A percentile compares a stretch with the other conserved stretches of the same genome.
Evolutionary conservation across 2,329 filamentous ascomycete genomes (phyloP).

Genomic region (Onygena corvina): DNA sequence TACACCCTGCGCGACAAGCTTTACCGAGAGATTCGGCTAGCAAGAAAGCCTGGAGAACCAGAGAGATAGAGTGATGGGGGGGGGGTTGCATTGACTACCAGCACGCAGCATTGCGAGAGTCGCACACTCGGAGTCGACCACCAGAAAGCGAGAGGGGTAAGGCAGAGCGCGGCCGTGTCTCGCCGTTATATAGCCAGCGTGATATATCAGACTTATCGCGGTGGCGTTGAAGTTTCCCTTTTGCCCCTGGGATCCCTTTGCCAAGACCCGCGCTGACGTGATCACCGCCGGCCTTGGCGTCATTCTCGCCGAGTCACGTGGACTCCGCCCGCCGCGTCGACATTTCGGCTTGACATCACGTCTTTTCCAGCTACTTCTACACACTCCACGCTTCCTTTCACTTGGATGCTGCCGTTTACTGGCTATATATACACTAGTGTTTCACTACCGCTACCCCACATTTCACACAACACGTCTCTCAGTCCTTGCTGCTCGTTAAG

Average conservation of each 20-base stretch:
- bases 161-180: no score
- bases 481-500: background rate
- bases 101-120: no score
- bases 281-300: background rate
- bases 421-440: background rate
- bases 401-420: background rate
- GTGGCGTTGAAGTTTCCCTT: background rate
- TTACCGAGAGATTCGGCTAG: no score
- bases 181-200: no score
- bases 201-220: no score
- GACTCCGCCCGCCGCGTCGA: background rate
- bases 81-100: no score
- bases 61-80: no score
- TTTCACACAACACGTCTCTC: no score
- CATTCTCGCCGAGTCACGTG: background rate
- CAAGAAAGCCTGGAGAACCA: no score
- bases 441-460: background rate
- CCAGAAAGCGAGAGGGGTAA: background rate
- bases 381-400: no score
- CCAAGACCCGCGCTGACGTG: background rate
- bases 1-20: no score
- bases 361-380: background rate
- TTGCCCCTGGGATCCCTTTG: background rate
- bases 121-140: no score
- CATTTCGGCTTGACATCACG: conserved; percentile 3